Conservation (phyloP, 2,329 filamentous ascomycete genomes). For the Phialophora tarda region DNA sequence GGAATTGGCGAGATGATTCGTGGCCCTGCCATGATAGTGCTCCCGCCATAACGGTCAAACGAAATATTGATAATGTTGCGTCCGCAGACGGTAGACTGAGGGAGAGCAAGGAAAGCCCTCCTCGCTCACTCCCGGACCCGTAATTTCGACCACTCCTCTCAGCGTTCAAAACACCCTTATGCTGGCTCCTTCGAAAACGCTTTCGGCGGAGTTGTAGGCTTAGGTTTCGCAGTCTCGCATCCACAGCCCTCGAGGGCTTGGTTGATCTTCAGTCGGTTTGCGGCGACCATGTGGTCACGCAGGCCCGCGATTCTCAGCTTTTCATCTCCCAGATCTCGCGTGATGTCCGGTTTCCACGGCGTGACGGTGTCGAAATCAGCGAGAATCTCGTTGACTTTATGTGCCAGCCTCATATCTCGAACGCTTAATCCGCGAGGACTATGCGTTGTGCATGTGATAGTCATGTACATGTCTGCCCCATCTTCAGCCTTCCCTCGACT, state of each 20-base stretch:
- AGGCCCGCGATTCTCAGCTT: conserved; percentile 9
- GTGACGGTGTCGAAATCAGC: conserved; percentile 7
- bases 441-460: conserved; percentile 40
- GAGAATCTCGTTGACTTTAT: conserved; percentile 29
- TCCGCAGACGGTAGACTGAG: neutral
- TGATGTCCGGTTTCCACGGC: neutral
- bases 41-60: neutral
- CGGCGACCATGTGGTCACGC: conserved; percentile 19
- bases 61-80: conserved; percentile 11
- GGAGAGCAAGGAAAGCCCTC: neutral
- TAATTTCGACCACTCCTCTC: neutral
- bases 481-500: conserved; percentile 17
- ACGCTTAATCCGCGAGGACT: conserved; percentile 37
- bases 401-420: conserved; percentile 36
- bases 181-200: neutral
- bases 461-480: conserved; percentile 25
- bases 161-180: neutral
- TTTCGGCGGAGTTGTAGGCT: neutral
- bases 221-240: conserved; percentile 14
- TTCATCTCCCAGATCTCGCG: conserved; percentile 3
- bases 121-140: neutral
- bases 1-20: neutral
- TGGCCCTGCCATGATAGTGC: conserved; percentile 4
- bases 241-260: conserved; percentile 30
- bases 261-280: conserved; percentile 26